Evolutionary conservation across 23 red algal species (phyloP).

Genomic region (Porphyridium purpureum): DNA sequence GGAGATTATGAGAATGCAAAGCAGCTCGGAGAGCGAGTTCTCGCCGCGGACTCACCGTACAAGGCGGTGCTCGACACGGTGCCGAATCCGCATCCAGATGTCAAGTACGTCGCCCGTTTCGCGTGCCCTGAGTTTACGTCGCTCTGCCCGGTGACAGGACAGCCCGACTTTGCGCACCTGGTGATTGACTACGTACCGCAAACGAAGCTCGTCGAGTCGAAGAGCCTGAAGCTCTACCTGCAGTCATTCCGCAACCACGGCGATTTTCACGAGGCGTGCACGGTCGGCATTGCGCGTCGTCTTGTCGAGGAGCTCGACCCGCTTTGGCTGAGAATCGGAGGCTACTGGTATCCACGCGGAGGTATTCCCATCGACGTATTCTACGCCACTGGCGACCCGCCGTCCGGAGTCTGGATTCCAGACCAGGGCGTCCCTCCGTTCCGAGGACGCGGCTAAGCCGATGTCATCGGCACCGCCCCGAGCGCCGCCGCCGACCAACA

Average conservation of each 20-base stretch:
- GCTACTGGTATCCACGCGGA: slow-evolving; percentile 95
- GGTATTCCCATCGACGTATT: slow-evolving; percentile 99
- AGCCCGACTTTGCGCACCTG: slow-evolving; percentile 92
- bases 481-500: too few relatives aligned
- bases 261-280: slow-evolving; percentile 99
- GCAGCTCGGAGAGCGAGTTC: slow-evolving; percentile 13
- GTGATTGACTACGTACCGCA: slow-evolving; percentile 94
- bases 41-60: slow-evolving; percentile 20
- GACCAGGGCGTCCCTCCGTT: slow-evolving; percentile 56
- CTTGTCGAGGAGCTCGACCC: slow-evolving; percentile 37
- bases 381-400: slow-evolving; percentile 59
- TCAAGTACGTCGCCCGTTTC: slow-evolving; percentile 70
- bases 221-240: slow-evolving; percentile 87
- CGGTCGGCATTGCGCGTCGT: slow-evolving; percentile 39
- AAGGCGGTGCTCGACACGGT: slow-evolving; percentile 66
- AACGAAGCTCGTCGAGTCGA: slow-evolving; percentile 85
- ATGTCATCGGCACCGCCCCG: too few relatives aligned
- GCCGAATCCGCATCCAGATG: slow-evolving; percentile 38
- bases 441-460: slow-evolving; percentile 68
- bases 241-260: slow-evolving; percentile 89
- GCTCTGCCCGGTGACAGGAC: slow-evolving; percentile 81
- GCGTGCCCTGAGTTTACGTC: slow-evolving; percentile 94
- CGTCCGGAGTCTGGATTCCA: slow-evolving; percentile 72
- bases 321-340: slow-evolving; percentile 75
- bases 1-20: not conserved